Base-by-base conservation (phyloP, 2,329 filamentous ascomycete species). In the Colletotrichum sublineola region DNA sequence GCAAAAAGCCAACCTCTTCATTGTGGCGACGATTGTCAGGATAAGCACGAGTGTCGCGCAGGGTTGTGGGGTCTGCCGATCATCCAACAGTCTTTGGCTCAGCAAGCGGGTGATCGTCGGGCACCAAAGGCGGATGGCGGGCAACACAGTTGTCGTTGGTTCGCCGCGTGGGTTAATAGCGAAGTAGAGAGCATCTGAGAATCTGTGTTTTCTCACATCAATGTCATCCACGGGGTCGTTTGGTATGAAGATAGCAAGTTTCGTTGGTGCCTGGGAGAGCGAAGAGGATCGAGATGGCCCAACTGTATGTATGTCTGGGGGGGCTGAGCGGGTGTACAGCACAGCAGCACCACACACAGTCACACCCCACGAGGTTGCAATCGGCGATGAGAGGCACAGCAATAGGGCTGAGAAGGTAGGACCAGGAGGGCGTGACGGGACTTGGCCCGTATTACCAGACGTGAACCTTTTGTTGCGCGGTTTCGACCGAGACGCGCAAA, bases 321-420 rank as follows among this genome's bases (percentile, higher is more conserved):
- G 70, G 73, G 70, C 73, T 67, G 66, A 73, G 73, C 61, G n/a
- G 40, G 44, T 50, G 67, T 50, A 73, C 63, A 73, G 57, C 70
- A 60, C 57, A 69, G 62, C 65, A 52, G 69, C 38, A 68, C 40
- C 53, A 68, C 33, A 46, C 73, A 60, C 63, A 72, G 42, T 71
- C 68, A 75, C 70, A 74, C 70, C 48, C 66, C 60, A 60, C 53
- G 38, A 63, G 36, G 40, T 40, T 15, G 15, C 5, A 64, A 69
- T 69, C 58, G 69, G 53, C 60, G 69, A 64, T 64, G 36, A 53
- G 58, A 31, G 46, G 69, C 67, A 73, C 66, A 46, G 66, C 40
- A 73, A 42, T 70, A 73, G 70, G 67, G 70, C 67, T 70, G 70
- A 70, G 44, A 48, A 40, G 31, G 4, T 18, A 33, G 31, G 33